Conservation (phyloP, 83 land plant genomes). For the Larix sibirica region DNA sequence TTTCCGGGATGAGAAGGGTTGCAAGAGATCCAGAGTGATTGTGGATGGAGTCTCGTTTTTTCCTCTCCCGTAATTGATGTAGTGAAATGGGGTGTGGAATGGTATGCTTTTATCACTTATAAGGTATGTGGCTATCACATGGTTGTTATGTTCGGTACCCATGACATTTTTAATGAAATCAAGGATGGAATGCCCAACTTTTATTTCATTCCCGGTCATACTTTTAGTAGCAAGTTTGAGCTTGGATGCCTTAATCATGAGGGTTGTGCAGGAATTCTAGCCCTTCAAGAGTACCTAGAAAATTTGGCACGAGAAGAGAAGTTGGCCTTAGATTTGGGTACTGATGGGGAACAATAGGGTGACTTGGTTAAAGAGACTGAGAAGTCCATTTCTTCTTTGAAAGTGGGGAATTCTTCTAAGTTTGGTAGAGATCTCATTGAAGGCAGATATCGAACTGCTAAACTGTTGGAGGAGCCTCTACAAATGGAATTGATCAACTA, state of each 20-base stretch:
- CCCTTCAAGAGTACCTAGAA: constrained; percentile 18
- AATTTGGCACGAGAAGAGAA: constrained; percentile 15
- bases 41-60: constrained; percentile 27
- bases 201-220: constrained; percentile 17
- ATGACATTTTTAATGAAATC: constrained; percentile 24
- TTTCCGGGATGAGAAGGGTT: constrained; percentile 8
- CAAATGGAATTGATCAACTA: background rate
- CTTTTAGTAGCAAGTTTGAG: constrained; percentile 17
- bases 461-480: background rate
- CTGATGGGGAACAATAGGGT: background rate
- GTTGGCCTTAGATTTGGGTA: background rate
- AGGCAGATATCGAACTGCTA: background rate
- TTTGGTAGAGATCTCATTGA: background rate
- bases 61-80: constrained; percentile 27
- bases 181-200: constrained; percentile 22
- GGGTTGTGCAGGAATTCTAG: constrained; percentile 27
- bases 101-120: constrained; percentile 29
- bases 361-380: background rate
- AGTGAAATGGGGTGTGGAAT: constrained; percentile 31
- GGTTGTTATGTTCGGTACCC: constrained; percentile 23
- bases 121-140: constrained; percentile 33
- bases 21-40: constrained; percentile 16
- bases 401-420: background rate
- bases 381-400: background rate
- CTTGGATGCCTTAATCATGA: constrained; percentile 27